Evolutionary conservation across 1,139 yeast genomes (phyloP), one percentile per base, ranked within the genome.

Genomic region (Blastobotrys persicus): DNA sequence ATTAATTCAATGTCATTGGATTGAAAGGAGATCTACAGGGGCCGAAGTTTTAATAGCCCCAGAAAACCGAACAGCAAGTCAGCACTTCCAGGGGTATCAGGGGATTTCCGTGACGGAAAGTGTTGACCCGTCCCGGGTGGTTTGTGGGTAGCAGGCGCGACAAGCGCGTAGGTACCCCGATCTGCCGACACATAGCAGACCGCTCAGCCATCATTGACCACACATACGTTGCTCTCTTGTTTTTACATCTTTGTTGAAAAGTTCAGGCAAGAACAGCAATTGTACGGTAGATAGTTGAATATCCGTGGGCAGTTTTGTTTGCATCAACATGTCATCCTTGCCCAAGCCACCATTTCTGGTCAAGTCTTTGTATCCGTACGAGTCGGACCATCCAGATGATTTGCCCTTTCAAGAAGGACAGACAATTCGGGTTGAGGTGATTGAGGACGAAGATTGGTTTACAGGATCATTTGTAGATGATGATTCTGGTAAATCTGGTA

Each of bases 401-500:
- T 76, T 92, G 64, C 73, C 78, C 34, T 89, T 92, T 59, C 66
- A 68, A 1, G 78, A 73, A 4, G 92, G 86, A 16, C 88, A 85
- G 63, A 58, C 77, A 41, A 84, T 92, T 54, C 78, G 81, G 4
- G 96, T 92, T 17, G 80, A 83, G 2, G 80, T 78, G 26, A 74
- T 86, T 52, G 96, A 88, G 60, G 97, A 89, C 63, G 95, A 80
- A 6, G 96, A 91, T 56, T 92, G 98, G 98, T 85, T 79, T 62
- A 73, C 78, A 39, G 98, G 98, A 1, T 71, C 75, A 12, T 83
- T 76, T 58, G 71, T 70, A 16, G 81, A 77, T 44, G 50, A 55
- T 3, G 60, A 60, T 26, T 55, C 62, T 2, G 78, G 79, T 9
- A 68, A 71, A 49, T 66, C 77, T 33, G 98, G 98, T 6, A 84